Base-by-base conservation (phyloP, 2,329 filamentous ascomycete species). In the Elsinoe arachidis region DNA sequence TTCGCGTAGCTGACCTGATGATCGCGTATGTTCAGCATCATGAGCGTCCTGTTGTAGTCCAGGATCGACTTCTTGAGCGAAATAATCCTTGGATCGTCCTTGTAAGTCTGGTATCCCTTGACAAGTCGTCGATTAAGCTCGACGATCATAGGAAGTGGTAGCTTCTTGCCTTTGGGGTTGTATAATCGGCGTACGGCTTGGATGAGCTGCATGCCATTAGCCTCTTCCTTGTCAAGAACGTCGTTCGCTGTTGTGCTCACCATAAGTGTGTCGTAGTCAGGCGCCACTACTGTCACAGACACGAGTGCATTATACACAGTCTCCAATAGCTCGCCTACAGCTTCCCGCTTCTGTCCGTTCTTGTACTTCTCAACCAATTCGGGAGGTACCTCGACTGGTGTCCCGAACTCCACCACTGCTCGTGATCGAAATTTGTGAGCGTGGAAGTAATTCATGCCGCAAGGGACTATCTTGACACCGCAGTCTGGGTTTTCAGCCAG, bases 401-500 rank as follows among this genome's bases (percentile, higher is more conserved):
- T 85, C 7, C 93, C 93, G 66, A 97, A 99, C 69, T 99, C 93
- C 60, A 97, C 85, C 3, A 99, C 92, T 35, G 92, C 93, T 69
- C 93, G 83, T 62, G 92, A 97, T 46, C 92, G 87, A 73, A 99
- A 99, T 72, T 97, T 99, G 79, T 99, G 92, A 0, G 92, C 88
- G 72, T 97, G 92, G 74, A 99, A 99, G 73, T 99, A 99, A 73
- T 99, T 99, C 92, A 99, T 96, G 65, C 92, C 92, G 54, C 93
- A 91, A 2, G 93, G 93, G 21, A 99, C 89, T 65, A 99, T 96
- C 72, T 91, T 95, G 61, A 99, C 77, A 30, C 88, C 90, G 68
- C 89, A 96, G 62, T 92, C 80, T 2, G 91, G 91, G 61, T 91
- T 84, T 58, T 90, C 85, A 4, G 88, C 90, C 54, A 97, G 78